These are phyloP conservation scores for Closterium sp. DNA, from an alignment of 139 green algal species.

Conservation along the genomic window DNA sequence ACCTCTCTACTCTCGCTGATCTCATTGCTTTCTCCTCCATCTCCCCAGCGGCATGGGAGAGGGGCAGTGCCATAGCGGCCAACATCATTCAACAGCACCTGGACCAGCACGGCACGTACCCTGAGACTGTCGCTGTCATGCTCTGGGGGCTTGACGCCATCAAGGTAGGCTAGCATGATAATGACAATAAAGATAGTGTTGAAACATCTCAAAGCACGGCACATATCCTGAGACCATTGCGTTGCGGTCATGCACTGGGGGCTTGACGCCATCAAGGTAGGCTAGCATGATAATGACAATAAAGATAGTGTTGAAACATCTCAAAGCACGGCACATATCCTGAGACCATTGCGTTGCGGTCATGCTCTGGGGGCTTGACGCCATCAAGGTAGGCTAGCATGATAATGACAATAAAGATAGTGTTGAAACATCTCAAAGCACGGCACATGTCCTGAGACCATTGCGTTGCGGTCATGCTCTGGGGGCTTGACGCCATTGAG, in stretches of 20 bases:
- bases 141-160: conserved; percentile 97
- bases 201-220: too few relatives aligned
- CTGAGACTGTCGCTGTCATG: conserved; percentile 93
- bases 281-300: too few relatives aligned
- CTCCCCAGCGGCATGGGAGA: conserved; percentile 65
- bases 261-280: conserved; percentile 92
- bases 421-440: too few relatives aligned
- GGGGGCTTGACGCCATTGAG: conserved; percentile 97
- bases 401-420: too few relatives aligned
- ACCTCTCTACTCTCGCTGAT: background rate
- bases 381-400: conserved; percentile 93
- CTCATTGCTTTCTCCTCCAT: background rate
- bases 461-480: conserved; percentile 95
- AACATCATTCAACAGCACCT: conserved; percentile 71
- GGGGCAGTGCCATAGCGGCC: conserved; percentile 65
- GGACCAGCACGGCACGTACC: conserved; percentile 60
- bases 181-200: too few relatives aligned
- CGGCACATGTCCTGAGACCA: conserved; percentile 80
- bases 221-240: conserved; percentile 87
- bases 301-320: too few relatives aligned
- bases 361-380: conserved; percentile 95
- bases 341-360: conserved; percentile 92
- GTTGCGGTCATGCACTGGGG: conserved; percentile 96
- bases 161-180: too few relatives aligned
- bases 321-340: conserved; percentile 67